These are phyloP conservation scores for Hygrophoropsis aurantiaca DNA, from an alignment of 768 basidiomycete species.

Conservation along the genomic window DNA sequence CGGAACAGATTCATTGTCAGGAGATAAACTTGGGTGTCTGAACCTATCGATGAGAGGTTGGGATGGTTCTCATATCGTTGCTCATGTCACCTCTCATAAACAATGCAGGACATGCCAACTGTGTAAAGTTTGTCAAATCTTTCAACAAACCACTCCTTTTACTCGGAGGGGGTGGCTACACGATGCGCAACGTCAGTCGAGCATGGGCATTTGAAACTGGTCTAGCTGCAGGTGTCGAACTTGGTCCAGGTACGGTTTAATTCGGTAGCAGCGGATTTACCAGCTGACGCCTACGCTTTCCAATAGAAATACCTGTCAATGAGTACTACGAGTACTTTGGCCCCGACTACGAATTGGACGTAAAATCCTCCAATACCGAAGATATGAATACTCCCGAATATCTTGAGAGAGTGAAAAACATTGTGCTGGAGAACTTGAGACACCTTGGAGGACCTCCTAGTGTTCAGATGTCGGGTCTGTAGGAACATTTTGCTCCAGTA, in stretches of 20 bases:
- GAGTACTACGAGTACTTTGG: slow-evolving; percentile 99
- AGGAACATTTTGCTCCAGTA: too few species aligned
- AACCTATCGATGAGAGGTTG: slow-evolving; percentile 94
- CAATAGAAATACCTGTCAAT: slow-evolving; percentile 92
- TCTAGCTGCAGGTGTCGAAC: slow-evolving; percentile 94
- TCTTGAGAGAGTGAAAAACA: slow-evolving; percentile 87
- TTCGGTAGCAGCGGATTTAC: slow-evolving; percentile 8
- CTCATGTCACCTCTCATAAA: neutral
- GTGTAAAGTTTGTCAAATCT: slow-evolving; percentile 95
- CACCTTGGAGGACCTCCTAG: slow-evolving; percentile 87
- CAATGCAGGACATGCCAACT: slow-evolving; percentile 87
- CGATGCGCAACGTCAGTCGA: slow-evolving; percentile 95
- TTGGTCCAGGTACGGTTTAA: slow-evolving; percentile 63
- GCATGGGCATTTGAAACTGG: slow-evolving; percentile 99
- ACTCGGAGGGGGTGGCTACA: slow-evolving; percentile 97
- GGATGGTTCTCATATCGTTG: neutral
- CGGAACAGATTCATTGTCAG: slow-evolving; percentile 94
- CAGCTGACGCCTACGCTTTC: neutral
- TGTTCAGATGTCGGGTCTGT: slow-evolving; percentile 83
- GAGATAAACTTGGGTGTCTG: slow-evolving; percentile 93
- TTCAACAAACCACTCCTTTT: slow-evolving; percentile 93
- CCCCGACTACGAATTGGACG: slow-evolving; percentile 94
- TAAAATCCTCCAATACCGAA: slow-evolving; percentile 91
- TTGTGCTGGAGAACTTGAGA: slow-evolving; percentile 88
- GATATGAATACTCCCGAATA: slow-evolving; percentile 94